These are phyloP conservation scores for Collybiopsis luxurians DNA, from an alignment of 768 basidiomycete genomes.

Conservation along the genomic window DNA sequence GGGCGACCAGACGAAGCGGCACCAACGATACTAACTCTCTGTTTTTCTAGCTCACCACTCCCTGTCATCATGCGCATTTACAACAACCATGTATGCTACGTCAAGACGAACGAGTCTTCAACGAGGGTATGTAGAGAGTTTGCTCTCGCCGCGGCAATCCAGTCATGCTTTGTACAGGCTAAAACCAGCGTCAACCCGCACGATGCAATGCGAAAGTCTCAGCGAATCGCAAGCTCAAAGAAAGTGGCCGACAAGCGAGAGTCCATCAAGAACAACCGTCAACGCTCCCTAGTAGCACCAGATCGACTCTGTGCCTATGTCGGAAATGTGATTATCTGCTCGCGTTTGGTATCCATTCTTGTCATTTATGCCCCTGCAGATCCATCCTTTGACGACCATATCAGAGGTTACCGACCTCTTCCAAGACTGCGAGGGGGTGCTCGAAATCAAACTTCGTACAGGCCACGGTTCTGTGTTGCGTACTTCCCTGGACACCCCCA, in stretches of 20 bases:
- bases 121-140: too few relatives aligned
- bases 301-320: conserved; percentile 23
- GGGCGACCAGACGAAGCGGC: background rate
- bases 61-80: background rate
- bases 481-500: background rate
- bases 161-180: too few relatives aligned
- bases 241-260: conserved; percentile 4
- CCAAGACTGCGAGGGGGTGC: conserved; percentile 31
- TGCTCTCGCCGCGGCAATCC: background rate
- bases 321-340: conserved; percentile 48
- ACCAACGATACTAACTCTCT: background rate
- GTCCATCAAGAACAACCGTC: background rate
- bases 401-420: conserved; percentile 32
- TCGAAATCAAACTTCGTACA: conserved; percentile 36
- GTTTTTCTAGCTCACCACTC: background rate
- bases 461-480: conserved; percentile 37
- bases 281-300: background rate
- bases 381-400: conserved; percentile 33
- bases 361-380: conserved; percentile 19
- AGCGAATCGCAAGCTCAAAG: background rate
- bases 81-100: background rate
- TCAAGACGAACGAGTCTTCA: background rate
- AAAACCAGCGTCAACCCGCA: background rate
- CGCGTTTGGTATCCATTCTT: conserved; percentile 3
- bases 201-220: background rate